Base-by-base conservation (phyloP, 192 early-diverging fungal species). In the Entomortierella chlamydospora region DNA sequence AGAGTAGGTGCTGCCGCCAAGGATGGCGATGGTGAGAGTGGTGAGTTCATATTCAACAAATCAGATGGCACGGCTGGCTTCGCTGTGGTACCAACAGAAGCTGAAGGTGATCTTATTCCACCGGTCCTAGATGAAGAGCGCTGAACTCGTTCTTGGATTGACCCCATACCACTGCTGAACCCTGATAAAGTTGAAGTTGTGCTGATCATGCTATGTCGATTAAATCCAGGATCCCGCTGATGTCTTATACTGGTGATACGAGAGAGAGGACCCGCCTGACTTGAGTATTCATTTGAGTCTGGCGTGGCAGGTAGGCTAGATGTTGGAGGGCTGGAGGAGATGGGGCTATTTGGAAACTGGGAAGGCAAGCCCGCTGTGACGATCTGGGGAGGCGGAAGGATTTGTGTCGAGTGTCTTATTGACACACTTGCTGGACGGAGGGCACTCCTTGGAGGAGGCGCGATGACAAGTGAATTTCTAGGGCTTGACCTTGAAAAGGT, bases 391-490 rank as follows among this genome's bases (percentile, higher is more conserved):
- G 47, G 76, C 8, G 76, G 68, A 20, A 79, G 29, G 25, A 79
- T 79, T n/a, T 79, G 76, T 0, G 76, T 79, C 41, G 76, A 79
- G 37, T 79, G 61, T 25, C 76, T 54, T 13, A 79, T 65, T 17
- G 76, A 43, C 1, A 70, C 61, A 52, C 76, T 79, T 23, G 50
- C 25, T 17, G 76, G 76, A 4, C 76, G 76, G 11, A 70, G 68
- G 23, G 70, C 54, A 37, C 76, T 79, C 22, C 76, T 53, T 18
- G 76, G 76, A 18, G 76, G 76, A 0, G 76, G 76, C 0, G 76
- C 59, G 28, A 79, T 79, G 15, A 79, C 76, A 13, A 79, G 31
- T 1, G 76, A 79, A 54, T 26, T 70, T 31, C 76, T 64, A 23
- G 76, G 76, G 23, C 76, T 79, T 37, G 68, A 61, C 18, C 76